phyloP scores from a whole-genome alignment of 768 basidiomycete genomes.

The Mycena olivaceomarginata region DNA sequence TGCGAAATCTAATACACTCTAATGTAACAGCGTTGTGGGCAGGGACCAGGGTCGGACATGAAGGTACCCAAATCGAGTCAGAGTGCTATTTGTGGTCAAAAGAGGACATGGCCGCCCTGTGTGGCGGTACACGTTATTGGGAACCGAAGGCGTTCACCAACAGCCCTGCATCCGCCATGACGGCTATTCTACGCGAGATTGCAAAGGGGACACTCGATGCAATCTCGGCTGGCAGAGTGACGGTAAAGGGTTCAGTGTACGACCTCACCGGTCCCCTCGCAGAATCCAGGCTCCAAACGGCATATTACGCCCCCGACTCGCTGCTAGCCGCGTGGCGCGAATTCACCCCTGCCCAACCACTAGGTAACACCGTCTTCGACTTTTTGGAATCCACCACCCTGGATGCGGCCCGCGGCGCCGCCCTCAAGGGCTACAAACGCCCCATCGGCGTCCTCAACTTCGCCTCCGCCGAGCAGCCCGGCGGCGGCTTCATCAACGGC shows the following conservation, averaged over 20 bases:
- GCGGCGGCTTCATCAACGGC: slow-evolving; percentile 80
- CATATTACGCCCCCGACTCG: slow-evolving; percentile 72
- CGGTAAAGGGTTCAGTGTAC: slow-evolving; percentile 52
- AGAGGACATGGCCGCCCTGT: too few species aligned
- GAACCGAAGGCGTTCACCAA: too few species aligned
- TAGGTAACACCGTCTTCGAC: slow-evolving; percentile 59
- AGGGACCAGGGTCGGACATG: too few species aligned
- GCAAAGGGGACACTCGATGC: slow-evolving; percentile 33
- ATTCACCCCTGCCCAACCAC: slow-evolving; percentile 26
- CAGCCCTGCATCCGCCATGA: too few species aligned
- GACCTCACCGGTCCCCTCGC: slow-evolving; percentile 51
- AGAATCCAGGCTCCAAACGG: slow-evolving; percentile 63
- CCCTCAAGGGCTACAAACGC: slow-evolving; percentile 37
- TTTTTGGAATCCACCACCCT: slow-evolving; percentile 80
- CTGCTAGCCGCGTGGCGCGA: slow-evolving; percentile 67
- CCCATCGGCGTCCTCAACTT: slow-evolving; percentile 84
- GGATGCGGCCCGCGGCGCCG: slow-evolving; percentile 68
- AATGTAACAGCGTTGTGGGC: too few species aligned
- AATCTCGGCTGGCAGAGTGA: slow-evolving; percentile 25
- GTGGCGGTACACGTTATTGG: too few species aligned
- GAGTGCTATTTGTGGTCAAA: too few species aligned
- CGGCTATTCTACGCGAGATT: slow-evolving; percentile 16
- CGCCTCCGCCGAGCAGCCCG: slow-evolving; percentile 82
- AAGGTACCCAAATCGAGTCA: too few species aligned
- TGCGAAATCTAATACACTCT: too few species aligned